Evolutionary conservation across 805 yeast species (phyloP), one percentile per base, ranked within the genome.

Genomic region (Vanderwaltozyma yarrowii): DNA sequence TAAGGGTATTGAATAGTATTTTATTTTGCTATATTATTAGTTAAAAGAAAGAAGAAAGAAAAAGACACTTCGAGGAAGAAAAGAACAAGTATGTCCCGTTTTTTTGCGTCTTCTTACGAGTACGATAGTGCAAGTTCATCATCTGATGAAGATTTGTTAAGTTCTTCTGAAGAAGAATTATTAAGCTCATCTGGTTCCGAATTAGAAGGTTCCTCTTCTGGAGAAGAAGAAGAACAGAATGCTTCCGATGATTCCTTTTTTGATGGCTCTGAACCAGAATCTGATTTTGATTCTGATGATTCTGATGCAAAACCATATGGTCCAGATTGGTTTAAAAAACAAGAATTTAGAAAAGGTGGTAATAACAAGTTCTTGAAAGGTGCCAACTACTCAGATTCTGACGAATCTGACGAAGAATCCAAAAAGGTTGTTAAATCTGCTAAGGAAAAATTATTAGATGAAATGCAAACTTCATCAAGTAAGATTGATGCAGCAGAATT

Each of bases 401-500:
- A 65, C 18, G 66, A 64, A 32, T 76, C 72, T 37, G 71, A 73
- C 40, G 75, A 69, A 45, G 89, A 80, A 41, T 83, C 79, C 54
- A 80, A 77, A 59, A 82, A 80, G 49, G 86, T 87, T 30, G 95
- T 89, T 50, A 88, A 85, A 66, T 78, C 92, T 41, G 95, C 96
- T 38, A 85, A 81, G 65, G 97, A 88, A 47, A 92, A 89, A 68
- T 71, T 87, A 43, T 61, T 87, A 50, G 96, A 87, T 57, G 98
- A 92, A 61, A 73, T 92, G 66, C 78, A 74, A 50, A 69, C 69
- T 19, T 62, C 74, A 25, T 73, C 80, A 49, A 79, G 76, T 52
- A 70, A 75, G 37, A 75, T 87, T 52, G 87, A 80, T 54, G 71
- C 72, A 42, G 77, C 79, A 36, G 77, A 76, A 52, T 72, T 74